These are phyloP conservation scores for Pulveroboletus sp. DNA, from an alignment of 768 basidiomycete genomes.

Conservation along the genomic window DNA sequence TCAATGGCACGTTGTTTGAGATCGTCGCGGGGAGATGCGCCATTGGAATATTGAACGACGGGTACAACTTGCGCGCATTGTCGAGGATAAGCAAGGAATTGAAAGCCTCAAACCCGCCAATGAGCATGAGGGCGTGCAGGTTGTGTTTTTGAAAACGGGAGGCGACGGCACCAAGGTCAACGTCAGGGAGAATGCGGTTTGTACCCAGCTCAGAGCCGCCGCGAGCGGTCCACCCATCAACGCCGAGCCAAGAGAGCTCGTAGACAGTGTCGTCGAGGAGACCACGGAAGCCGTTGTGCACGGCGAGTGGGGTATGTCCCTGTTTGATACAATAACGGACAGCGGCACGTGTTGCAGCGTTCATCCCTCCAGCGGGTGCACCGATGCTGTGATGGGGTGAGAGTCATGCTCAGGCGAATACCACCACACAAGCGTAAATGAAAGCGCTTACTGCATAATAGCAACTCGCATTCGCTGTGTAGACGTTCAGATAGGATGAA, in stretches of 20 bases:
- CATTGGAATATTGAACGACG: slow-evolving; percentile 93
- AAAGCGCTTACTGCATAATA: slow-evolving; percentile 71
- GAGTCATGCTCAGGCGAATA: not conserved
- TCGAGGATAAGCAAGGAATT: slow-evolving; percentile 73
- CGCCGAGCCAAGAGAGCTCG: slow-evolving; percentile 91
- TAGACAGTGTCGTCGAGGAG: slow-evolving; percentile 84
- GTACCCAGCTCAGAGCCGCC: slow-evolving; percentile 98
- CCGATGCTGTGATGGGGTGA: slow-evolving; percentile 58
- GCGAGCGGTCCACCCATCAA: slow-evolving; percentile 93
- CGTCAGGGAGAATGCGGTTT: slow-evolving; percentile 81
- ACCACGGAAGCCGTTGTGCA: slow-evolving; percentile 96
- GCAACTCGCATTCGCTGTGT: slow-evolving; percentile 69
- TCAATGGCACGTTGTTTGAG: slow-evolving; percentile 97
- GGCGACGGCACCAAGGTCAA: slow-evolving; percentile 85
- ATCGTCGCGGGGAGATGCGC: slow-evolving; percentile 94
- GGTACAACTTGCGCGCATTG: slow-evolving; percentile 75
- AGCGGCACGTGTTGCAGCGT: slow-evolving; percentile 92
- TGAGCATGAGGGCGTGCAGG: slow-evolving; percentile 77
- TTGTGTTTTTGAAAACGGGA: slow-evolving; percentile 84
- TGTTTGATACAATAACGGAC: slow-evolving; percentile 89
- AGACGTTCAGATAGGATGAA: slow-evolving; percentile 8
- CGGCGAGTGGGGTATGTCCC: slow-evolving; percentile 87
- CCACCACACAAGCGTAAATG: not conserved
- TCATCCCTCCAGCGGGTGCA: slow-evolving; percentile 98
- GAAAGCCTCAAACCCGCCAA: slow-evolving; percentile 97